Conservation (phyloP, 2,329 filamentous ascomycete species). For the Cladosporium colombiae region DNA sequence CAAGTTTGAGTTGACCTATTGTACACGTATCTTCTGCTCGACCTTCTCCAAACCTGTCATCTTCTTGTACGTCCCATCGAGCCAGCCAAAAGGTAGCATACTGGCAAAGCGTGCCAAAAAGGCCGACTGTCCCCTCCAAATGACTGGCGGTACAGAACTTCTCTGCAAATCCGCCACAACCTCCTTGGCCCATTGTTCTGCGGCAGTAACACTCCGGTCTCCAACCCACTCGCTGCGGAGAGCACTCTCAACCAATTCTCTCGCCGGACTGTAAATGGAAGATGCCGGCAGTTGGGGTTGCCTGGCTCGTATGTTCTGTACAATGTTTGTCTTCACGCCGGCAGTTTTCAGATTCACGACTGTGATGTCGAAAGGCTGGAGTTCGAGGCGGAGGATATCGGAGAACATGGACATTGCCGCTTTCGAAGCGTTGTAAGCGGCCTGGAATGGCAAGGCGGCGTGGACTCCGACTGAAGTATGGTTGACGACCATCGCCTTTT, state of each 20-base stretch:
- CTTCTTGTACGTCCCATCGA: background rate
- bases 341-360: constrained; percentile 30
- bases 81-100: background rate
- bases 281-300: constrained; percentile 26
- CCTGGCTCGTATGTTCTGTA: constrained; percentile 20
- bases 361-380: constrained; percentile 28
- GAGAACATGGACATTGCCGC: constrained; percentile 25
- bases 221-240: constrained; percentile 17
- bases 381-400: constrained; percentile 27
- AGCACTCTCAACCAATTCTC: constrained; percentile 15
- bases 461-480: constrained; percentile 38
- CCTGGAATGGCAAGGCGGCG: constrained; percentile 36
- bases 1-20: no score
- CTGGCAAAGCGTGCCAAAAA: background rate
- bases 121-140: background rate
- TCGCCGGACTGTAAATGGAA: constrained; percentile 29
- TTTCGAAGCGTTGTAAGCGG: constrained; percentile 35
- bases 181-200: background rate
- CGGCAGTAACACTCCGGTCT: background rate
- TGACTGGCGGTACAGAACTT: background rate
- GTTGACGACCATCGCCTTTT: constrained; percentile 40
- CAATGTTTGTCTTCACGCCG: constrained; percentile 25
- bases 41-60: background rate
- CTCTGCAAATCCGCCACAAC: background rate
- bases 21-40: background rate